Conservation (phyloP, 2,329 filamentous ascomycete species). For the Grosmannia huntii region DNA sequence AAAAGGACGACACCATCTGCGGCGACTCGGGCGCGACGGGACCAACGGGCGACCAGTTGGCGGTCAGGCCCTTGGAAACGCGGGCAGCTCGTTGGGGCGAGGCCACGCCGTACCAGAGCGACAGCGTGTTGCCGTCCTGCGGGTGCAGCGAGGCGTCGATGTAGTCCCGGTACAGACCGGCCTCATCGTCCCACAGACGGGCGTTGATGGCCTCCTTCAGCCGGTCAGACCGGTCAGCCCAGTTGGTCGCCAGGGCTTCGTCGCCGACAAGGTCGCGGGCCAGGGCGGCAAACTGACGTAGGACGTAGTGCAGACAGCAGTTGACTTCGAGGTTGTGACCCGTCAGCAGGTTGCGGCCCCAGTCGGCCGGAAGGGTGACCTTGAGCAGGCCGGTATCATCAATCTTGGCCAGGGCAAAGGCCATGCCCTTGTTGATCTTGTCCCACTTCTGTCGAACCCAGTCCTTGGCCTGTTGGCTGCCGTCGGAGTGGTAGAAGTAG, state of each 20-base stretch:
- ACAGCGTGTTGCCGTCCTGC: slow-evolving; percentile 46
- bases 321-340: not conserved
- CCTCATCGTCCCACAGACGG: not conserved
- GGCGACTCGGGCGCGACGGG: slow-evolving; percentile 43
- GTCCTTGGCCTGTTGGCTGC: not conserved
- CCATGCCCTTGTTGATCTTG: slow-evolving; percentile 17
- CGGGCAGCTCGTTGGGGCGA: slow-evolving; percentile 20
- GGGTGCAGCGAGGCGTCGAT: slow-evolving; percentile 26
- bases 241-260: not conserved
- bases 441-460: slow-evolving; percentile 15
- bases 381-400: slow-evolving; percentile 28
- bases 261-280: not conserved
- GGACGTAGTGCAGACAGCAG: not conserved
- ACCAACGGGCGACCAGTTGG: slow-evolving; percentile 43
- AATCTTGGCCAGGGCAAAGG: slow-evolving; percentile 14
- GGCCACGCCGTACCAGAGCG: slow-evolving; percentile 34
- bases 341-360: slow-evolving; percentile 24
- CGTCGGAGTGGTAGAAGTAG: not conserved
- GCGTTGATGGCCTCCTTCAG: not conserved
- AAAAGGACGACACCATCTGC: slow-evolving; percentile 43
- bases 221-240: not conserved
- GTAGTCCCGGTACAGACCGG: slow-evolving; percentile 16
- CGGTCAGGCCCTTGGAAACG: slow-evolving; percentile 30
- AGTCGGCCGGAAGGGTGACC: slow-evolving; percentile 35
- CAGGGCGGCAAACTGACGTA: not conserved